Conservation (phyloP, 2,329 filamentous ascomycete species). For the Aspergillus arachidicola region DNA sequence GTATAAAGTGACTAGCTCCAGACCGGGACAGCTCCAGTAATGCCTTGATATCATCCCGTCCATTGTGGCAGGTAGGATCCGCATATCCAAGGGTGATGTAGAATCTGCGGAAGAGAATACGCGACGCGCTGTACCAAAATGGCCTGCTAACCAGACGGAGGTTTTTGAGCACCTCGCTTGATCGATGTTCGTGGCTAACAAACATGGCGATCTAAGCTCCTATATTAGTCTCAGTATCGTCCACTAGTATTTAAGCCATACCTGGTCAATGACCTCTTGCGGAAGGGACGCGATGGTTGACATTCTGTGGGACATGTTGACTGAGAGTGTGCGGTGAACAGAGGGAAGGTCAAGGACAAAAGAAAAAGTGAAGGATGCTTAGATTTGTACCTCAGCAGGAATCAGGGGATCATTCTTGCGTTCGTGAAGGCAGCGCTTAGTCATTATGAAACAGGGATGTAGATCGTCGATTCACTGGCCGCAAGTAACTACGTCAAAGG, state of each 20-base stretch:
- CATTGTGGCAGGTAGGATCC: background rate
- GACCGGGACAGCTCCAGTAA: background rate
- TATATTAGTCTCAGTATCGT: background rate
- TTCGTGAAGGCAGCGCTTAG: no score
- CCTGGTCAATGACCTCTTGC: background rate
- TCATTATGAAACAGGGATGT: no score
- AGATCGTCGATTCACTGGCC: no score
- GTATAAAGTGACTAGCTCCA: background rate
- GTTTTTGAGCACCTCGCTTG: background rate
- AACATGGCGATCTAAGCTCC: background rate
- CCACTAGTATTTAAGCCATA: background rate
- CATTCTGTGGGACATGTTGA: background rate
- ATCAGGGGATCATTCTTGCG: rapidly evolving
- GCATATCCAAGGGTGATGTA: background rate
- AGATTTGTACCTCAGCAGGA: no score
- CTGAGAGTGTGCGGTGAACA: no score
- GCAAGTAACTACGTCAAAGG: no score
- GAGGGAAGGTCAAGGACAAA: no score
- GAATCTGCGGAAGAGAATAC: background rate
- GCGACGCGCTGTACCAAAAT: background rate
- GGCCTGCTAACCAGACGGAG: background rate
- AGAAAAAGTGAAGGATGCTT: no score
- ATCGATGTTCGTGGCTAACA: background rate
- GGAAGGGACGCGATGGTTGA: background rate
- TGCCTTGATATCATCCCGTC: background rate